Conservation (phyloP, 257 asterid species). For the Thymus mandschuricus region DNA sequence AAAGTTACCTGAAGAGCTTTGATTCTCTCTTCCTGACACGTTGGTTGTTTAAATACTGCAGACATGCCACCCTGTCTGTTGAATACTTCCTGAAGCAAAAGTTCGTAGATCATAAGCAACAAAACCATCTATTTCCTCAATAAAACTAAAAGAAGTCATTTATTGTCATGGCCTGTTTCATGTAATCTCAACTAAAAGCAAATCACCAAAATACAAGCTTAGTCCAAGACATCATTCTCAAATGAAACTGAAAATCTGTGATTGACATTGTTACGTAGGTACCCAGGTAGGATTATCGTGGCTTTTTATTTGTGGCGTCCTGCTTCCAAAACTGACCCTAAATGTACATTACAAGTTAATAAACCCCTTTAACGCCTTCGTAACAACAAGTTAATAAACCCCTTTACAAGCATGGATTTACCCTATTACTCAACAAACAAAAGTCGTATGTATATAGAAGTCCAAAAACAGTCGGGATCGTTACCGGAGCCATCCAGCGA, state of each 20-base stretch:
- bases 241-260: no score
- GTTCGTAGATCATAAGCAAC: not conserved
- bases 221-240: no score
- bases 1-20: constrained; percentile 69
- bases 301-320: no score
- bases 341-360: not conserved
- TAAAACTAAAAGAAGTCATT: not conserved
- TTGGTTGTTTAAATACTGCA: constrained; percentile 70
- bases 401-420: not conserved
- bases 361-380: not conserved
- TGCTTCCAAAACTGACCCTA: not conserved
- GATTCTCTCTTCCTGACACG: constrained; percentile 52
- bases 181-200: not conserved
- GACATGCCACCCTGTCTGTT: constrained; percentile 59
- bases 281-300: no score
- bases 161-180: not conserved
- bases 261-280: no score
- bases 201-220: no score
- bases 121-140: constrained; percentile 13
- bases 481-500: constrained; percentile 85
- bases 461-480: constrained; percentile 22
- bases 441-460: constrained; percentile 20
- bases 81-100: constrained; percentile 52
- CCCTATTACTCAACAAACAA: not conserved
- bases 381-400: no score